A percentile compares a stretch with the other conserved stretches of the same genome.
These are phyloP conservation scores for Brachypodium distachyon DNA, from an alignment of 202 grass and related monocot species.

Conservation along the genomic window DNA sequence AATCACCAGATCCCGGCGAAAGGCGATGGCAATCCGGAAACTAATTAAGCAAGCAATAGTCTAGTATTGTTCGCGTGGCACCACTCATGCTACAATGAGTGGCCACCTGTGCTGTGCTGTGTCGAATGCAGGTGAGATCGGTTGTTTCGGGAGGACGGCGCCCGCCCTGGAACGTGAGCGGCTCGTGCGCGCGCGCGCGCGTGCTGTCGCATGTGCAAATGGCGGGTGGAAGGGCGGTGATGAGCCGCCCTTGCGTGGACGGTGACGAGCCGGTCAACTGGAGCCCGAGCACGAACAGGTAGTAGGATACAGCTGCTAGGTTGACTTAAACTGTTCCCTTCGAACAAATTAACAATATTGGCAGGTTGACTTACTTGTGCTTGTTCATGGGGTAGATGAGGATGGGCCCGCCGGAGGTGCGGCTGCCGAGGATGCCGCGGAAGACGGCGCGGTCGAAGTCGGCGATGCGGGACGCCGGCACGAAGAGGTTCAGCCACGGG, in stretches of 20 bases:
- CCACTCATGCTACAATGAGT: conserved; percentile 14
- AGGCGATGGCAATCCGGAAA: background rate
- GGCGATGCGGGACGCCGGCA: conserved; percentile 78
- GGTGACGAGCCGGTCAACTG: background rate
- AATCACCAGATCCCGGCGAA: background rate
- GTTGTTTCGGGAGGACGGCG: background rate
- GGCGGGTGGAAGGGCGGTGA: background rate
- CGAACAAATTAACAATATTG: background rate
- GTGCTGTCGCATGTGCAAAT: background rate
- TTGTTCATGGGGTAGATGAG: conserved; percentile 99
- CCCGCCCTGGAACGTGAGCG: background rate
- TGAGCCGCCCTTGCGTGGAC: background rate
- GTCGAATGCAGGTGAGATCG: background rate
- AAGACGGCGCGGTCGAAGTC: conserved; percentile 87
- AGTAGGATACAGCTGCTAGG: background rate
- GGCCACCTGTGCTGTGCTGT: conserved; percentile 19
- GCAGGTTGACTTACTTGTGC: conserved; percentile 42
- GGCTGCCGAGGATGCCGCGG: conserved; percentile 62
- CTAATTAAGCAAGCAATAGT: background rate
- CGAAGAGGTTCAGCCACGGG: conserved; percentile 98
- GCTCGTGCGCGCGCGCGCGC: background rate
- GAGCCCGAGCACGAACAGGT: background rate
- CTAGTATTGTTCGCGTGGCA: background rate
- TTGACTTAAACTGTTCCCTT: background rate
- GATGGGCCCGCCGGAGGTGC: conserved; percentile 72